A percentile compares a stretch with the other conserved stretches of the same genome.
Evolutionary conservation across 371 early-diverging fungal species (phyloP).

Genomic region (Mucor sp.): DNA sequence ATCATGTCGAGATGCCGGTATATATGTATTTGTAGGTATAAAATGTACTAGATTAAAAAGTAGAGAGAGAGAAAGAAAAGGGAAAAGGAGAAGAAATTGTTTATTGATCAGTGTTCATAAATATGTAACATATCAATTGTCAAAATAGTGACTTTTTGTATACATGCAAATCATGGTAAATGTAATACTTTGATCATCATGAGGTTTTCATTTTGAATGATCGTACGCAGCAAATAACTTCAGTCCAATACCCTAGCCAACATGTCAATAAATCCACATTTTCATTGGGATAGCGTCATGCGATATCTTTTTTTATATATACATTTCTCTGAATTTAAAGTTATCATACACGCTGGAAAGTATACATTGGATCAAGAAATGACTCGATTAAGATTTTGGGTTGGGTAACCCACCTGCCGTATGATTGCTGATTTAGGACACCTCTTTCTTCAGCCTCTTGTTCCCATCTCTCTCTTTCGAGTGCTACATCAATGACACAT

Average conservation of each 20-base stretch:
- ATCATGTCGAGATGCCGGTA: neutral
- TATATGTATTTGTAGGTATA: neutral
- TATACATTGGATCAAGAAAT: neutral
- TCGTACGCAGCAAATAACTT: neutral
- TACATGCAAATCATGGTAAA: neutral
- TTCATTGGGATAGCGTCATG: conserved; percentile 4
- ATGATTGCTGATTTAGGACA: neutral
- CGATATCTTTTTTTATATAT: neutral
- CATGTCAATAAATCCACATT: neutral
- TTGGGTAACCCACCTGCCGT: neutral
- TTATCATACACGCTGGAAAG: neutral
- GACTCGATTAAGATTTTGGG: neutral
- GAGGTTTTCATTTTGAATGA: neutral
- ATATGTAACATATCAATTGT: conserved; percentile 17
- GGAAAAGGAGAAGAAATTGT: neutral
- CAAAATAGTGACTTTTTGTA: conserved; percentile 16
- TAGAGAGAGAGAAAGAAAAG: neutral
- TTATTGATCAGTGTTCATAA: neutral
- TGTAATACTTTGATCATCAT: neutral
- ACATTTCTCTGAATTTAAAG: neutral
- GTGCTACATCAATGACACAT: no score
- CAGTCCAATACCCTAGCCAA: neutral
- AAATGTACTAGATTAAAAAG: neutral
- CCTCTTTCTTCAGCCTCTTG: neutral
- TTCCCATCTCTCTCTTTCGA: neutral